phyloP scores from a whole-genome alignment of 257 asterid species.

The Solanum paucissectum region DNA sequence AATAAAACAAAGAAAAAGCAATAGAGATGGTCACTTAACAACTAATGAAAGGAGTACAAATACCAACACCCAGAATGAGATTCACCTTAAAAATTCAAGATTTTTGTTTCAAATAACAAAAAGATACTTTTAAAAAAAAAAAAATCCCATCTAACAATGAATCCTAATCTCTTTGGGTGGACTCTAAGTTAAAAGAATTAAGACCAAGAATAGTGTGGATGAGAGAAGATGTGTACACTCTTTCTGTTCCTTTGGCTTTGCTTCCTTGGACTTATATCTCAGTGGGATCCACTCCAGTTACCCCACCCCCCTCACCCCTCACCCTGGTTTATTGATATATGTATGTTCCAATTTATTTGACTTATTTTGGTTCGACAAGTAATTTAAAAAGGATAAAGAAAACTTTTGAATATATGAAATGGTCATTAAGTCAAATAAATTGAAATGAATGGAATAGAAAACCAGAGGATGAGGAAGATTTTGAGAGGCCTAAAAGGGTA shows the following conservation, averaged over 20 bases:
- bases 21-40: conserved; percentile 2
- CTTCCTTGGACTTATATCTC: conserved; percentile 21
- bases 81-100: conserved; percentile 7
- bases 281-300: conserved; percentile 24
- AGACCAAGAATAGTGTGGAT: conserved; percentile 28
- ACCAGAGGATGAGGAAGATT: background rate
- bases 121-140: background rate
- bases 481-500: background rate
- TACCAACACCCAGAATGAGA: conserved; percentile 7
- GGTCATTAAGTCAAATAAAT: background rate
- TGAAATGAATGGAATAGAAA: too few relatives aligned
- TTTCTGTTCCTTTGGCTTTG: conserved; percentile 8
- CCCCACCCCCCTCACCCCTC: background rate
- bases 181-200: conserved; percentile 23
- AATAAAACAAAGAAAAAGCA: background rate
- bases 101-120: background rate
- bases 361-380: too few relatives aligned
- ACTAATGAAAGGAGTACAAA: background rate
- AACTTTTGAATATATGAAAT: too few relatives aligned
- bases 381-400: too few relatives aligned
- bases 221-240: conserved; percentile 15
- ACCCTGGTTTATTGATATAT: background rate
- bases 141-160: background rate
- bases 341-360: too few relatives aligned
- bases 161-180: conserved; percentile 37